phyloP scores from a whole-genome alignment of 2,329 filamentous ascomycete species.

The Curvularia sp. region DNA sequence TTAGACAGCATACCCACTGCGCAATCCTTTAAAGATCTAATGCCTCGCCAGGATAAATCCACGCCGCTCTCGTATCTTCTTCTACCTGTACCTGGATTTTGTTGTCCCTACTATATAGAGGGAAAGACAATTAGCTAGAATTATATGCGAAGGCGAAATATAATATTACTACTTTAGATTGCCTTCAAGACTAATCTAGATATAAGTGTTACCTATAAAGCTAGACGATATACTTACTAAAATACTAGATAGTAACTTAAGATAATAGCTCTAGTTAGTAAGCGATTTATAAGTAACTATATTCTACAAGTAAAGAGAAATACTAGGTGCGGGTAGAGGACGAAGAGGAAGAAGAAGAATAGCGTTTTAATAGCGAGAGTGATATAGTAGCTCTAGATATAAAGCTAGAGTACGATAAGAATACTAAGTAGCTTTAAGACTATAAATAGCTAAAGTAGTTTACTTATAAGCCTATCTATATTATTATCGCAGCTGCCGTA shows the following conservation, averaged over 20 bases:
- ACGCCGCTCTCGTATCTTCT: slow-evolving; percentile 11
- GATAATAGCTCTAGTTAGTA: slow-evolving; percentile 4
- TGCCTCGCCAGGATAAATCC: slow-evolving; percentile 9
- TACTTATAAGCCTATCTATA: slow-evolving; percentile 15
- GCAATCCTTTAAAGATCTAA: slow-evolving; percentile 9
- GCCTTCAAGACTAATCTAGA: slow-evolving; percentile 10
- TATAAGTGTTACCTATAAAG: slow-evolving; percentile 17
- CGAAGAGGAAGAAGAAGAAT: slow-evolving; percentile 17
- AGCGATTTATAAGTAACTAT: background rate
- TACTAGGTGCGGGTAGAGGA: slow-evolving; percentile 11
- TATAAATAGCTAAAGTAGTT: slow-evolving; percentile 18
- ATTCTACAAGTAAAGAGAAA: slow-evolving; percentile 10
- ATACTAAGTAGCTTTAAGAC: slow-evolving; percentile 17
- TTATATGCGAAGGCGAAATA: slow-evolving; percentile 12
- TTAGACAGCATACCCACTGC: slow-evolving; percentile 11
- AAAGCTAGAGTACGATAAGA: slow-evolving; percentile 17
- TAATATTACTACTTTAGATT: slow-evolving; percentile 16
- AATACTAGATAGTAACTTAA: slow-evolving; percentile 16
- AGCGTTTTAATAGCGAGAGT: slow-evolving; percentile 5
- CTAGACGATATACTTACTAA: slow-evolving; percentile 18
- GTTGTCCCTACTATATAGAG: slow-evolving; percentile 11
- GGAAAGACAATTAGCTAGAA: slow-evolving; percentile 17
- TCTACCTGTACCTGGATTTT: slow-evolving; percentile 11
- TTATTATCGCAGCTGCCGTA: slow-evolving; percentile 12
- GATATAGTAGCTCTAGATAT: slow-evolving; percentile 10